phyloP scores from a whole-genome alignment of 2,329 filamentous ascomycete species.

The Fusarium sp. region DNA sequence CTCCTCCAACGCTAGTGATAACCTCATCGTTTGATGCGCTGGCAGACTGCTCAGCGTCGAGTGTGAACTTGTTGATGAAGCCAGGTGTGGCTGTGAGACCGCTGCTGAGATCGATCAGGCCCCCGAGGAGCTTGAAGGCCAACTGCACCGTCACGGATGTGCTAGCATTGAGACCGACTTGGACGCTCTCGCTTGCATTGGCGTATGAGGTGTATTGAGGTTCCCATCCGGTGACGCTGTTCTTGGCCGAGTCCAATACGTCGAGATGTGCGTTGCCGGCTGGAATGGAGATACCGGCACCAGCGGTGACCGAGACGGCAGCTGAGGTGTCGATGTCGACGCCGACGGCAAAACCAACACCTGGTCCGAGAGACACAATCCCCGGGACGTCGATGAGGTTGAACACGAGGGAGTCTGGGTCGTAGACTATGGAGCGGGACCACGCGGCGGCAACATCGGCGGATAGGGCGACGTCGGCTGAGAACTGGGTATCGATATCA shows the following conservation, averaged over 20 bases:
- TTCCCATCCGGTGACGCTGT: conserved; percentile 54
- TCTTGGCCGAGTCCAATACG: conserved; percentile 50
- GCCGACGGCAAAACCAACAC: conserved; percentile 56
- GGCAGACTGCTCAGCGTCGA: conserved; percentile 47
- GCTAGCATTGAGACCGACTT: conserved; percentile 40
- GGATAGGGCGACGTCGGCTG: conserved; percentile 55
- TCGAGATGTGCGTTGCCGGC: conserved; percentile 59
- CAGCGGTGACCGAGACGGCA: conserved; percentile 51
- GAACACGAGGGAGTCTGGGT: conserved; percentile 56
- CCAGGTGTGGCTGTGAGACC: conserved; percentile 56
- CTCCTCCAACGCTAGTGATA: neutral
- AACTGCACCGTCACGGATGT: conserved; percentile 57
- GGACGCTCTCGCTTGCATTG: conserved; percentile 50
- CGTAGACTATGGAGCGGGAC: conserved; percentile 54
- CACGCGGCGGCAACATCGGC: conserved; percentile 54
- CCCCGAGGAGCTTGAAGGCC: conserved; percentile 54
- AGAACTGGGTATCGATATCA: conserved; percentile 59
- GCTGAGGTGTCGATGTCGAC: conserved; percentile 55
- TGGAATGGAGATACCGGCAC: conserved; percentile 51
- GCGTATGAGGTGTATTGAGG: conserved; percentile 55
- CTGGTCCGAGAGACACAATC: conserved; percentile 57
- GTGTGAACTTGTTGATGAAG: conserved; percentile 55
- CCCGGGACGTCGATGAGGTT: conserved; percentile 58
- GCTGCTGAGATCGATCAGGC: conserved; percentile 55
- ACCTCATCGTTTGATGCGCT: conserved; percentile 26